Conservation (phyloP, 441 rosid genomes). For the Erodium trifolium region DNA sequence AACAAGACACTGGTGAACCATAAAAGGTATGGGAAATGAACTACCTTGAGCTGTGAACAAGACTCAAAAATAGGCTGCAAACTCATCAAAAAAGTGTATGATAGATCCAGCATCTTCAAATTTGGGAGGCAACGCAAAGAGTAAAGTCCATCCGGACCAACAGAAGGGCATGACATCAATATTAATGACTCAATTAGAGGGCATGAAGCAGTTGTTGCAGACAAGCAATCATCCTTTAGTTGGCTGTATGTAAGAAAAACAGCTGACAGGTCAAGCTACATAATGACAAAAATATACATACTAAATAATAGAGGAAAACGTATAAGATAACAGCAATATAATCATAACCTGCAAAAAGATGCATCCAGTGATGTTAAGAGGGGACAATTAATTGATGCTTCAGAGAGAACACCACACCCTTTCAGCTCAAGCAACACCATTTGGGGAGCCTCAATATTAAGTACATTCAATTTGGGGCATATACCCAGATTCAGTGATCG, state of each 20-base stretch:
- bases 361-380: slow-evolving; percentile 83
- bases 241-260: slow-evolving; percentile 43
- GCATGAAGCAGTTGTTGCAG: slow-evolving; percentile 73
- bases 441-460: slow-evolving; percentile 63
- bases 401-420: slow-evolving; percentile 87
- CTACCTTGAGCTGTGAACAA: slow-evolving; percentile 71
- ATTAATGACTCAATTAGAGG: slow-evolving; percentile 75
- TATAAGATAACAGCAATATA: not conserved
- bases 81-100: slow-evolving; percentile 76
- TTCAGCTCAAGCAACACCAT: slow-evolving; percentile 89
- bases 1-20: not conserved
- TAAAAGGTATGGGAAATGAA: not conserved
- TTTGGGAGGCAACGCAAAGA: slow-evolving; percentile 54
- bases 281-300: not conserved
- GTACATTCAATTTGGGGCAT: slow-evolving; percentile 76
- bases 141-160: slow-evolving; percentile 73
- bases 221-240: slow-evolving; percentile 78
- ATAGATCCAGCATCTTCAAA: slow-evolving; percentile 68
- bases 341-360: slow-evolving; percentile 80
- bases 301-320: slow-evolving; percentile 4
- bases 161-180: slow-evolving; percentile 83
- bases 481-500: slow-evolving; percentile 78
- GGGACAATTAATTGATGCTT: slow-evolving; percentile 78
- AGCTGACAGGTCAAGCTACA: slow-evolving; percentile 14
- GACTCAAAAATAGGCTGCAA: slow-evolving; percentile 82